These are phyloP conservation scores for Puccinia hordei DNA, from an alignment of 1,284 basidiomycete species.

Conservation along the genomic window DNA sequence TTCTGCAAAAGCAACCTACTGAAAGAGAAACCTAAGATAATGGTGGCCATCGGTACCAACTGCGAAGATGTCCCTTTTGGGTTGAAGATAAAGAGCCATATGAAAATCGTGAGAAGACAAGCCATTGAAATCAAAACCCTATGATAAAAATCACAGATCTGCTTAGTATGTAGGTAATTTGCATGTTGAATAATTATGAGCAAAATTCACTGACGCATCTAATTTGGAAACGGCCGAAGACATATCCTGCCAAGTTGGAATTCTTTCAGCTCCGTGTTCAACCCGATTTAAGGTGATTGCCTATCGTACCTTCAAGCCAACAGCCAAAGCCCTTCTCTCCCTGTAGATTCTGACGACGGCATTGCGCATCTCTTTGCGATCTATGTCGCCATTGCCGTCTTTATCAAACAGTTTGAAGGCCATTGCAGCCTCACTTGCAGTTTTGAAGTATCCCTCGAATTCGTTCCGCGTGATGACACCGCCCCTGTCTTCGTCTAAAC, in stretches of 20 bases:
- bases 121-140: conserved; percentile 69
- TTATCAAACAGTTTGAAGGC: conserved; percentile 79
- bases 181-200: no score
- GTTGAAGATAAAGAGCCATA: conserved; percentile 78
- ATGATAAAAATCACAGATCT: background rate
- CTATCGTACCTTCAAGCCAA: conserved; percentile 66
- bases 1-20: background rate
- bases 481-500: conserved; percentile 65
- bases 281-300: background rate
- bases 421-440: conserved; percentile 70
- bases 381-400: conserved; percentile 81
- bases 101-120: conserved; percentile 69
- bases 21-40: conserved; percentile 63
- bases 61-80: conserved; percentile 71
- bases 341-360: conserved; percentile 79
- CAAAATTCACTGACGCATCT: conserved; percentile 61
- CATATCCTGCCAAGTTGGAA: conserved; percentile 59
- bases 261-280: background rate
- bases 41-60: conserved; percentile 76
- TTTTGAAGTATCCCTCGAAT: conserved; percentile 70
- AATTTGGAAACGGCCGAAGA: conserved; percentile 69
- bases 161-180: background rate
- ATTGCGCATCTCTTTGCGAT: conserved; percentile 79
- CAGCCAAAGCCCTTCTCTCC: conserved; percentile 72
- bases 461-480: conserved; percentile 35